Evolutionary conservation across 495 filamentous ascomycete genomes (phyloP), one percentile per base, ranked within the genome.

Genomic region (Lepidopterella palustris): DNA sequence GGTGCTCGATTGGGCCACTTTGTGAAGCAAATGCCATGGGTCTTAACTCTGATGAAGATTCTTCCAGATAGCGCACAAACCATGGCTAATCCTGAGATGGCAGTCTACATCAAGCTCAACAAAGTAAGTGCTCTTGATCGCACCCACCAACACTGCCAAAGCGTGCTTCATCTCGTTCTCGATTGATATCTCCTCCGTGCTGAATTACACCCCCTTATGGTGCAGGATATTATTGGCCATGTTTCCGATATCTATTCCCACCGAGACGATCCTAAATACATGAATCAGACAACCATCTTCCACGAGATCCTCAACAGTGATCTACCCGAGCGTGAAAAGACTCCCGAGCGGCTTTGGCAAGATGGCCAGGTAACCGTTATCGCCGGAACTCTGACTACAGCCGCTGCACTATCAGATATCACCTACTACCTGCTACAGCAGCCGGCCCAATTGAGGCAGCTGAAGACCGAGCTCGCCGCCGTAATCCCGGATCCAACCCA

Each of bases 201-300:
- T n/a, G n/a, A n/a, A 49, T 18, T 21, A 48, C 35, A 49, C 13
- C 27, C 20, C 48, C 35, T 57, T 48, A 21, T 15, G 10, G 32
- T 18, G 1, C 3, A 57, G 23, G 23, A 25, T 29, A 28, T 49
- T n/a, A 57, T 47, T 11, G 3, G 11, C 8, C 24, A 47, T 11
- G 55, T 27, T 25, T 25, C 20, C 20, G 40, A 57, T 3, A 57
- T 56, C 29, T 28, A 35, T 8, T 35, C 53, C 18, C 28, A 39
- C 23, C 53, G 21, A 4, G 4, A 25, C 21, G 45, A 49, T 21
- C 45, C 45, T 10, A 18, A 20, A 18, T 49, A 49, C 21, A 24
- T 18, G 45, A 21, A 52, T 24, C 45, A 59, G 18, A 28, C 57
- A 32, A 59, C 45, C 5, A 59, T 59, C 28, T 59, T 59, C 23